A percentile compares a stretch with the other conserved stretches of the same genome.
Evolutionary conservation across 306 rosid genomes (phyloP).

Genomic region (Dryas octopetala): DNA sequence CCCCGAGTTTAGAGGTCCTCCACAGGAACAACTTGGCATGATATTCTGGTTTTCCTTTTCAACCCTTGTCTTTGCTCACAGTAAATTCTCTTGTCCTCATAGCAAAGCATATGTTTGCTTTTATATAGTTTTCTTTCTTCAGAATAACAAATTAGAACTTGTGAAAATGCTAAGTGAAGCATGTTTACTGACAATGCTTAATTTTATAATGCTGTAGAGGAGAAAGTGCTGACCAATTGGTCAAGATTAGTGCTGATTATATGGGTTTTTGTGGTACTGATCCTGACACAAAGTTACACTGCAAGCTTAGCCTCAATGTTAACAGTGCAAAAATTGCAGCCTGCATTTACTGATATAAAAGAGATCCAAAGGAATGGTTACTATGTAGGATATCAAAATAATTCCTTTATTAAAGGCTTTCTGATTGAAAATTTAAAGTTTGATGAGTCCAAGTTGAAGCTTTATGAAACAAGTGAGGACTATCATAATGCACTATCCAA

Average conservation of each 20-base stretch:
- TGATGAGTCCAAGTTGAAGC: slow-evolving; percentile 23
- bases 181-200: background rate
- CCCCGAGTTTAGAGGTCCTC: slow-evolving; percentile 29
- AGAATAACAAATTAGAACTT: background rate
- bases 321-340: slow-evolving; percentile 32
- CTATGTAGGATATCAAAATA: slow-evolving; percentile 29
- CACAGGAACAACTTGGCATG: slow-evolving; percentile 22
- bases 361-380: slow-evolving; percentile 28
- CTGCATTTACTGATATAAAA: slow-evolving; percentile 28
- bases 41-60: slow-evolving; percentile 46
- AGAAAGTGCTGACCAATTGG: slow-evolving; percentile 27
- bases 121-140: background rate
- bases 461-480: slow-evolving; percentile 19
- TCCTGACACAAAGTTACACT: slow-evolving; percentile 49
- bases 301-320: slow-evolving; percentile 47
- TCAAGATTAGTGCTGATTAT: slow-evolving; percentile 39
- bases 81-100: slow-evolving; percentile 15
- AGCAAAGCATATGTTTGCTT: background rate
- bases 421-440: slow-evolving; percentile 26
- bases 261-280: slow-evolving; percentile 47
- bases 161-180: background rate
- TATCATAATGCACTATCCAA: slow-evolving; percentile 31
- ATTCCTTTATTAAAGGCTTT: slow-evolving; percentile 27
- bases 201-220: slow-evolving; percentile 20
- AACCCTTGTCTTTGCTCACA: slow-evolving; percentile 41